Evolutionary conservation across 331 rosid species (phyloP).

Genomic region (Acacia pycnantha): DNA sequence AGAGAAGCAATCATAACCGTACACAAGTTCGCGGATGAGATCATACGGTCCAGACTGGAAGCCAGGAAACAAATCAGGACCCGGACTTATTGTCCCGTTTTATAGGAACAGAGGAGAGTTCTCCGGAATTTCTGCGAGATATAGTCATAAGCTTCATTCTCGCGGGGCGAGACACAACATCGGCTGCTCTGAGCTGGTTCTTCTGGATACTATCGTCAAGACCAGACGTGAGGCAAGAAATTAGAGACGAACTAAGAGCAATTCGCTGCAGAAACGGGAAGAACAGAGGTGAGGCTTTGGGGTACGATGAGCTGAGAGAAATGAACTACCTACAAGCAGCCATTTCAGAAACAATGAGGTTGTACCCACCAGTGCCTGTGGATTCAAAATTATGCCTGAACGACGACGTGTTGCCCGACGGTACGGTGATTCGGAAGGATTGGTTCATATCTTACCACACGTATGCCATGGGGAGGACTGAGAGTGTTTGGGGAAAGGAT

Average conservation of each 20-base stretch:
- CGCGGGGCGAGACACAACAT: conserved; percentile 72
- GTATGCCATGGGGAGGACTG: conserved; percentile 83
- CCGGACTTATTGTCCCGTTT: conserved; percentile 61
- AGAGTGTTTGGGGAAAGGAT: conserved; percentile 63
- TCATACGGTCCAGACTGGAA: conserved; percentile 50
- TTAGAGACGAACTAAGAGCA: conserved; percentile 32
- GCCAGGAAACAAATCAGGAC: background rate
- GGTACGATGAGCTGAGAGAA: conserved; percentile 48
- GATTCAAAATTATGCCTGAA: conserved; percentile 41
- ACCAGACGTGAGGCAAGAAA: conserved; percentile 31
- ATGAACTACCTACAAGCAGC: conserved; percentile 76
- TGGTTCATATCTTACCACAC: conserved; percentile 62
- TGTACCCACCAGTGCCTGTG: conserved; percentile 67
- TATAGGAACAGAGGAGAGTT: conserved; percentile 32
- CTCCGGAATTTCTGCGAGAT: conserved; percentile 62
- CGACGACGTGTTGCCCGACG: conserved; percentile 70
- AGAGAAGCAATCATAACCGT: conserved; percentile 53
- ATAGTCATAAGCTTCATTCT: conserved; percentile 69
- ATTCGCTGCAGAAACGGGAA: conserved; percentile 28
- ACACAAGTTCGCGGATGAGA: conserved; percentile 57
- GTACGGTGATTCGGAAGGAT: conserved; percentile 40
- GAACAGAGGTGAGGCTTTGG: conserved; percentile 18
- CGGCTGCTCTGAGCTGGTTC: conserved; percentile 66
- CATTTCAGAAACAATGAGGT: conserved; percentile 54
- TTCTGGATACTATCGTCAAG: conserved; percentile 65